Base-by-base conservation (phyloP, 176 grass and related monocot genomes). In the Triticum urartu region DNA sequence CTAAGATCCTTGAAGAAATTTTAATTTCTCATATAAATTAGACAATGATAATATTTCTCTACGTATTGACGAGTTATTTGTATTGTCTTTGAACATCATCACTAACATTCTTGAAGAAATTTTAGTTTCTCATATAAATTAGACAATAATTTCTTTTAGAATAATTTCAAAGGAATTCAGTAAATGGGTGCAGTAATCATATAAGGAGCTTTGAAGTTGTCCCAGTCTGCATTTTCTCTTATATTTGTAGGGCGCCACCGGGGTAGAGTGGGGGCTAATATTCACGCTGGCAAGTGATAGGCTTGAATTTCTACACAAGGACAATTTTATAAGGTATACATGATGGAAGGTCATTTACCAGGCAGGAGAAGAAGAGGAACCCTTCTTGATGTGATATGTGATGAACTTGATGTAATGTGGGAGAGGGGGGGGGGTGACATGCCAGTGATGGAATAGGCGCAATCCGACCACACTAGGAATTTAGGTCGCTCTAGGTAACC, bases 271-370 rank as follows among this genome's bases (percentile, higher is more conserved):
- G 91, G 86, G 80, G 9, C 18, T 90, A n/a, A 18, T 84, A 10
- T 98, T 79, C 62, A 20, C 21, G 3, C 72, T 93, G 5, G 86
- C 83, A 65, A 91, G 89, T 26, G 85, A 93, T 66, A 78, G 91
- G 38, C 30, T 93, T 36, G 87, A 83, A 9, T 90, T 93, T 70
- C 89, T 98, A 83, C 75, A 84, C 18, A 98, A 89, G 77, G 87
- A 98, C 0, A 70, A 40, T 45, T 25, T 88, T 17, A 85, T 52
- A 79, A 79, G 82, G 79, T 84, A 65, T 88, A 9, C 95, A 87
- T 6, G 93, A 95, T 89, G 93, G 89, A 58, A 88, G 61, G 63
- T 43, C 42, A 18, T 97, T 95, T 79, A 26, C 79, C 26, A 74
- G 86, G 74, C 11, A 92, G 89, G 92, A 91, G 84, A 11, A 89